Base-by-base conservation (phyloP, 164 flowering plant genomes). In the Stephania japonica region DNA sequence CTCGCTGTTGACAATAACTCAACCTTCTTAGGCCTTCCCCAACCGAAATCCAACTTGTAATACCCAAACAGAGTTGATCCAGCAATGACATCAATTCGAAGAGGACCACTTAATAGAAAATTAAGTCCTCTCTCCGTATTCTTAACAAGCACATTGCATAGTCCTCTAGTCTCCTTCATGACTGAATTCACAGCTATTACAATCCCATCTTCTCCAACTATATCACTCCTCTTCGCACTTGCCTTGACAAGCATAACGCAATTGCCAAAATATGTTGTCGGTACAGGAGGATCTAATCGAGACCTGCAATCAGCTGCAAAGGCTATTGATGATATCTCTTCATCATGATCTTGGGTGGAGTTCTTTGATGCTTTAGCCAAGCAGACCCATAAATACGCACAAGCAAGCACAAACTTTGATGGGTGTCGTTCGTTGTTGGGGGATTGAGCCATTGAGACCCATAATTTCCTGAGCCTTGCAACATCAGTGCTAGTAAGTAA, bases 191-290 rank as follows among this genome's bases (percentile, higher is more conserved):
- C 85, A 0, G 83, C 87, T 0, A 23, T 9, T 1, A 69, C n/a
- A 1, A 85, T 56, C 8, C 88, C 87, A 43, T 80, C 71, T 42
- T 80, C 77, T 16, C 81, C 80, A 1, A 67, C 11, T 7, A 85
- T 26, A 2, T 74, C 77, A 5, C 53, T 32, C 25, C 44, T 78
- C 47, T 50, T 65, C 3, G 47, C 32, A 3, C 62, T 1, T 0
- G 71, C 69, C 2, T 70, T 23, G 12, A 75, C 65, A 10, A n/a
- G 3, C 0, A 49, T 63, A 0, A 84, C 0, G 72, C 90, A 87
- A 53, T 84, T 88, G 0, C 90, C 91, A 25, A 85, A 82, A 50
- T 84, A 88, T 0, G 80, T 71, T 3, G 27, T 53, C 0, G 88
- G 87, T 5, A 84, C 1, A 1, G 80, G 79, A 10, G 67, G 76